Percentiles rank a stretch among this genome's conserved stretches.
Evolutionary conservation across 371 early-diverging fungal species (phyloP).

Genomic region (Mycotypha africana): DNA sequence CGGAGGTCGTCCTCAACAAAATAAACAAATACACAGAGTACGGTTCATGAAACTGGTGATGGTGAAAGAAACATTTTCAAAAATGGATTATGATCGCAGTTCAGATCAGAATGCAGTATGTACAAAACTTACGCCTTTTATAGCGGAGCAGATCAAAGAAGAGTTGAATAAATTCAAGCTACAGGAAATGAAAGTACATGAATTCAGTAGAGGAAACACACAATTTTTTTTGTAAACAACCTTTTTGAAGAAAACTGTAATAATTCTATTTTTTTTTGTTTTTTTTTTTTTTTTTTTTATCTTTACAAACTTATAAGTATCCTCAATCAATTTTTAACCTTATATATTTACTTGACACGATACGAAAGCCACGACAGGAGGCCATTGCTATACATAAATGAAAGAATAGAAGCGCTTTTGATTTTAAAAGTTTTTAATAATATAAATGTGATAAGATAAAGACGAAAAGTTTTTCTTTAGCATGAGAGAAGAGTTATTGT

Average conservation of each 20-base stretch:
- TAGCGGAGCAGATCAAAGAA: conserved; percentile 63
- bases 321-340: no score
- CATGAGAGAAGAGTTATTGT: background rate
- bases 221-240: conserved; percentile 49
- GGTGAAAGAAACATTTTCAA: conserved; percentile 58
- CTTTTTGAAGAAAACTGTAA: background rate
- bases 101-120: conserved; percentile 59
- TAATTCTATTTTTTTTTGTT: no score
- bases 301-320: no score
- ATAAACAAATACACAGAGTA: no score
- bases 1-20: no score
- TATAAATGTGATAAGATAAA: no score
- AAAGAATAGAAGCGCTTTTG: conserved; percentile 5
- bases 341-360: no score
- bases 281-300: no score
- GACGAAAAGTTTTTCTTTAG: background rate
- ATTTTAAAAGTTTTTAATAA: no score
- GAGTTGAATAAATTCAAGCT: conserved; percentile 71
- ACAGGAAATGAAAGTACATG: conserved; percentile 73
- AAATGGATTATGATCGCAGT: conserved; percentile 62
- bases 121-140: conserved; percentile 48
- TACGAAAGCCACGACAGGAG: no score
- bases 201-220: conserved; percentile 59
- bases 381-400: no score
- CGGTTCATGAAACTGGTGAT: conserved; percentile 21